Conservation (phyloP, 768 basidiomycete species). For the Termitomyces sp. region DNA sequence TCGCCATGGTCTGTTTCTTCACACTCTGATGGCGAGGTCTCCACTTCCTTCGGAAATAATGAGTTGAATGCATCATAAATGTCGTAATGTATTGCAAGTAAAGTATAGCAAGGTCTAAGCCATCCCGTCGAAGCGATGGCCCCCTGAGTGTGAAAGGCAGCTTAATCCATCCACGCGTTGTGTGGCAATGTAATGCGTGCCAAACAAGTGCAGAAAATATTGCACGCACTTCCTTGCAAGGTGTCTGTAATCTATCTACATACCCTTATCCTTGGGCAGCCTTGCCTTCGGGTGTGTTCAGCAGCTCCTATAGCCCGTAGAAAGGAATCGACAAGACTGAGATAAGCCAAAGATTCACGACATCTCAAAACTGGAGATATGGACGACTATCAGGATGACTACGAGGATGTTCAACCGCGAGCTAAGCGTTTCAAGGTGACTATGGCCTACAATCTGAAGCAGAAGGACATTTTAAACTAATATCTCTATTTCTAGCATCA, state of each 20-base stretch:
- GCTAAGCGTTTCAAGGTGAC: conserved; percentile 52
- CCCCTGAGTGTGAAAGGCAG: too few relatives aligned
- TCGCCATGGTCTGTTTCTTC: too few relatives aligned
- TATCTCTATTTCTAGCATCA: conserved; percentile 48
- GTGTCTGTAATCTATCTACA: background rate
- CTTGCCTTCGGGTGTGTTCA: background rate
- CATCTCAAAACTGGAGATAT: background rate
- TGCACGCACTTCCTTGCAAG: background rate
- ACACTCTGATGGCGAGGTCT: too few relatives aligned
- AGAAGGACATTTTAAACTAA: background rate
- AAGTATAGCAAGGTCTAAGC: too few relatives aligned
- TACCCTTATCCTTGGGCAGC: background rate
- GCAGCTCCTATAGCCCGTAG: background rate
- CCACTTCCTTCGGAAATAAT: too few relatives aligned
- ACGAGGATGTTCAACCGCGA: conserved; percentile 25
- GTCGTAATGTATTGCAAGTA: too few relatives aligned
- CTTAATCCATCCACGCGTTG: too few relatives aligned
- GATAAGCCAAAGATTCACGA: background rate
- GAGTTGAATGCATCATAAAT: too few relatives aligned
- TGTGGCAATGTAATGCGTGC: background rate
- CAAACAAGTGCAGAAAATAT: background rate
- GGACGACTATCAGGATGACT: conserved; percentile 19
- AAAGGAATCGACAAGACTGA: background rate
- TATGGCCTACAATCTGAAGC: background rate
- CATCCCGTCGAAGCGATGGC: too few relatives aligned